phyloP scores from a whole-genome alignment of 2,329 filamentous ascomycete species.

The Bipolaris sorokiniana region DNA sequence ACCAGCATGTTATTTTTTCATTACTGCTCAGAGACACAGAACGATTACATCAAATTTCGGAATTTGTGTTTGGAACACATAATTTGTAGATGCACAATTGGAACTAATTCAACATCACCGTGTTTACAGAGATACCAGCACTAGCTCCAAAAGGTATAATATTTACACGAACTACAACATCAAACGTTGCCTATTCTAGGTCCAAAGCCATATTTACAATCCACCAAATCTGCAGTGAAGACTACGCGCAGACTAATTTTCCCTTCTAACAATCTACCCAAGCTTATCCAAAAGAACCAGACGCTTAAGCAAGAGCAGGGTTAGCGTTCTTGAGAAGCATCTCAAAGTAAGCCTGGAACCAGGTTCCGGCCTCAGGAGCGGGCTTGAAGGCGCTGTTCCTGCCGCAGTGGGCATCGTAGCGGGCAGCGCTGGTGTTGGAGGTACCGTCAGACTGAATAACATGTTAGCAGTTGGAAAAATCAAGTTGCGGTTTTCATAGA shows the following conservation, averaged over 20 bases:
- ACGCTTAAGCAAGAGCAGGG: conserved; percentile 34
- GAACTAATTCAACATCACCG: neutral
- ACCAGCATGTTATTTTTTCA: neutral
- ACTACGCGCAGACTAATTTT: too few relatives aligned
- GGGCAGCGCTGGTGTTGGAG: conserved; percentile 49
- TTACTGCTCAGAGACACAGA: neutral
- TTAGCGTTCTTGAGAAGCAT: conserved; percentile 45
- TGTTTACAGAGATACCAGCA: neutral
- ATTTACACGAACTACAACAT: neutral
- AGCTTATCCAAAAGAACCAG: neutral
- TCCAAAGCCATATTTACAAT: conserved; percentile 4
- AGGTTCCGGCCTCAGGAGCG: conserved; percentile 72
- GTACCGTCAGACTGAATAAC: conserved; percentile 52
- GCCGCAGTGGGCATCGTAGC: conserved; percentile 64
- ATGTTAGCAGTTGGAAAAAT: neutral
- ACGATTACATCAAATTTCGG: neutral
- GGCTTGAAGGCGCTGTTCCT: conserved; percentile 62
- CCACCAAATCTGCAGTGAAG: neutral
- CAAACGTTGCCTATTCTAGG: neutral
- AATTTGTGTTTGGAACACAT: neutral
- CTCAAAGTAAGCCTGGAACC: conserved; percentile 62
- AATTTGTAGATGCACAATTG: too few relatives aligned
- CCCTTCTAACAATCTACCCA: neutral
- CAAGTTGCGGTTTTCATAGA: neutral
- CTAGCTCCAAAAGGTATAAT: neutral